These are phyloP conservation scores for Agastache rugosa DNA, from an alignment of 257 asterid species.

Conservation along the genomic window DNA sequence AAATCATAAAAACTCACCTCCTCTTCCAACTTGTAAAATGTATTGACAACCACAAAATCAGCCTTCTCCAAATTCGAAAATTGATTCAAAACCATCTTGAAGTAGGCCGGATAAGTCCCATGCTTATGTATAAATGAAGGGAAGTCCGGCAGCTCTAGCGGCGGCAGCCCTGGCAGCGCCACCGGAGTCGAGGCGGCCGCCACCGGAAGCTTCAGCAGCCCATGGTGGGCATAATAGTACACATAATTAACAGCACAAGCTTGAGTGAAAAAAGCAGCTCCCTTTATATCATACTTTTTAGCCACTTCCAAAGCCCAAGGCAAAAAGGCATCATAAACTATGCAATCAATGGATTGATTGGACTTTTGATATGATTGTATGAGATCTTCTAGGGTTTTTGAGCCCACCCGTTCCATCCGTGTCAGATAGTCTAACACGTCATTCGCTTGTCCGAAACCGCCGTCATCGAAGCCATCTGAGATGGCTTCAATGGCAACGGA, in stretches of 20 bases:
- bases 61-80: slow-evolving; percentile 64
- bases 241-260: slow-evolving; percentile 74
- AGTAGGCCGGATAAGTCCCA: slow-evolving; percentile 81
- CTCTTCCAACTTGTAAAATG: slow-evolving; percentile 67
- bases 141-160: slow-evolving; percentile 56
- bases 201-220: slow-evolving; percentile 55
- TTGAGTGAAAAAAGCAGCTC: slow-evolving; percentile 72
- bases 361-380: slow-evolving; percentile 37
- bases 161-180: slow-evolving; percentile 71
- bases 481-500: slow-evolving; percentile 51
- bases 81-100: slow-evolving; percentile 60
- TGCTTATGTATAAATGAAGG: slow-evolving; percentile 65
- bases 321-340: slow-evolving; percentile 72
- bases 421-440: slow-evolving; percentile 48
- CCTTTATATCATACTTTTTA: slow-evolving; percentile 42
- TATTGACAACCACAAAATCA: slow-evolving; percentile 71
- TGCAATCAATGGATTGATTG: slow-evolving; percentile 52
- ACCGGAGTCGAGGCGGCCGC: slow-evolving; percentile 44
- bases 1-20: slow-evolving; percentile 41
- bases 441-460: slow-evolving; percentile 54
- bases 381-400: slow-evolving; percentile 51
- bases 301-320: slow-evolving; percentile 80
- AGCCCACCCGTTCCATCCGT: slow-evolving; percentile 49
- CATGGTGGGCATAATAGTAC: slow-evolving; percentile 55
- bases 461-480: slow-evolving; percentile 79